Conservation (phyloP, 177 flowering plant genomes). For the Vitis hybrid region DNA sequence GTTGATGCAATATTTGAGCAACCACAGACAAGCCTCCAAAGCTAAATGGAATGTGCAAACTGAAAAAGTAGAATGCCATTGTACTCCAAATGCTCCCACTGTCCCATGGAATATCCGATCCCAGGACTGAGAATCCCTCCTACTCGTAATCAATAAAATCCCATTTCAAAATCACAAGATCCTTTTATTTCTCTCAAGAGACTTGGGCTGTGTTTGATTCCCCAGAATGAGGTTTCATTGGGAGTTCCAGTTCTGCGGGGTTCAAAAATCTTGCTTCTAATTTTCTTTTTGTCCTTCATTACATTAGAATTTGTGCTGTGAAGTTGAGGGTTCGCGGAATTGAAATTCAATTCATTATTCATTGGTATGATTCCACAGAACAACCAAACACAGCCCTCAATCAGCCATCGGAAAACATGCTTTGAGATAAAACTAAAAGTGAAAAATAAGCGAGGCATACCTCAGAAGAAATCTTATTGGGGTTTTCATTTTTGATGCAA, state of each 20-base stretch:
- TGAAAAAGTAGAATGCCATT: conserved; percentile 65
- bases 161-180: not conserved
- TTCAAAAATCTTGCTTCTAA: too few species aligned
- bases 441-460: not conserved
- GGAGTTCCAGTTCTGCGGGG: too few species aligned
- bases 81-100: conserved; percentile 60
- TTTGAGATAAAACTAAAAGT: not conserved
- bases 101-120: conserved; percentile 61
- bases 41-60: conserved; percentile 80
- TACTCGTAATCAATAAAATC: not conserved
- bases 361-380: too few species aligned
- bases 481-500: conserved; percentile 4
- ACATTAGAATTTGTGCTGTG: too few species aligned
- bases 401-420: not conserved
- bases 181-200: not conserved
- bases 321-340: too few species aligned
- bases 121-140: conserved; percentile 63
- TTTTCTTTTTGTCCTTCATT: too few species aligned
- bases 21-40: conserved; percentile 72
- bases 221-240: not conserved
- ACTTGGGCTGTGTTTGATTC: not conserved
- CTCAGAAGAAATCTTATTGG: not conserved
- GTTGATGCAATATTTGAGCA: conserved; percentile 47
- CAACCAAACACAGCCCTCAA: too few species aligned
- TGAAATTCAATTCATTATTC: too few species aligned